phyloP scores from a whole-genome alignment of 2,329 filamentous ascomycete species.

The Delphinella strobiligena region DNA sequence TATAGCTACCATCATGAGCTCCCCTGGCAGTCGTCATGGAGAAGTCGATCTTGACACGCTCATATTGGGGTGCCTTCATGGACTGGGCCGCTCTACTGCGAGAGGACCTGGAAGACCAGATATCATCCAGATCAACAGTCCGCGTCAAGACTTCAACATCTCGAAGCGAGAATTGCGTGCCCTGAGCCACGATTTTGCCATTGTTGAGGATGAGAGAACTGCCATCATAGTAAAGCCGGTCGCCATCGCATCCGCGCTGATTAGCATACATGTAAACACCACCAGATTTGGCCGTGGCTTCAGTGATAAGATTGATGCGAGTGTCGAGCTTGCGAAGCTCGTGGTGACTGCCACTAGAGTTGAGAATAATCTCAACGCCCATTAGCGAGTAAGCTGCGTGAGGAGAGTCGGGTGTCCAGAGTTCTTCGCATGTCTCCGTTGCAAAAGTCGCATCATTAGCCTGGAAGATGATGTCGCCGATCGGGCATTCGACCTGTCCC shows the following conservation, averaged over 20 bases:
- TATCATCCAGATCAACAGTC: conserved; percentile 53
- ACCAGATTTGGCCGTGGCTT: conserved; percentile 51
- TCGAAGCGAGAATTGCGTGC: conserved; percentile 51
- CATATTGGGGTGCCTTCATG: conserved; percentile 33
- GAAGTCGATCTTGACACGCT: conserved; percentile 33
- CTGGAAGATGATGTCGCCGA: conserved; percentile 56
- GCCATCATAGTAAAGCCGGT: conserved; percentile 50
- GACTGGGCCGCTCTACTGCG: conserved; percentile 49
- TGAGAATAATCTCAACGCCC: conserved; percentile 50
- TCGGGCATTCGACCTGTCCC: conserved; percentile 44
- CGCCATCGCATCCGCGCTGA: conserved; percentile 44
- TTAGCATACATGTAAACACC: conserved; percentile 55
- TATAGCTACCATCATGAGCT: conserved; percentile 20
- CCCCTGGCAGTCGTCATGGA: conserved; percentile 29
- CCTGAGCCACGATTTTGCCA: conserved; percentile 52
- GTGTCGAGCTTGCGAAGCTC: conserved; percentile 55
- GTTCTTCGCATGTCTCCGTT: conserved; percentile 56
- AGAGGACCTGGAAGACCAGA: conserved; percentile 47
- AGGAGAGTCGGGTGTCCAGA: conserved; percentile 49
- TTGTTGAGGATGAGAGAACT: conserved; percentile 52
- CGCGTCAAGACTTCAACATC: conserved; percentile 45
- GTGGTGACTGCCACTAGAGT: conserved; percentile 57
- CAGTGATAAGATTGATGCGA: conserved; percentile 49
- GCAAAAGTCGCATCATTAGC: conserved; percentile 52
- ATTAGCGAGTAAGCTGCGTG: conserved; percentile 51